These are phyloP conservation scores for Thielaviopsis punctulata DNA, from an alignment of 2,329 filamentous ascomycete species.

Conservation along the genomic window DNA sequence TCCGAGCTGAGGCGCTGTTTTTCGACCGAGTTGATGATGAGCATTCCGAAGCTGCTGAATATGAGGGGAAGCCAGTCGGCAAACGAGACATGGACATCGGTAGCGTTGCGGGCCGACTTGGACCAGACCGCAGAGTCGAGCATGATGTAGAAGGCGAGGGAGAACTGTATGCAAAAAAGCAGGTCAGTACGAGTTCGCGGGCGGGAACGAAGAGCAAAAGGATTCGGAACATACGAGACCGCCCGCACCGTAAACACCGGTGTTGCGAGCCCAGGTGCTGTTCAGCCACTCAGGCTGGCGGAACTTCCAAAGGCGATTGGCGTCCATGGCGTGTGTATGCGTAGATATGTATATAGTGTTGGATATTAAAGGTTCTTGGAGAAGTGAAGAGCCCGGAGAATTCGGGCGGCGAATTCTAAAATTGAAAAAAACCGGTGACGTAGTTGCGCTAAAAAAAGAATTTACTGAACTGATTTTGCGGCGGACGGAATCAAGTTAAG, in stretches of 20 bases:
- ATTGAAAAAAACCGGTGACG: neutral
- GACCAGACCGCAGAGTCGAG: constrained; percentile 53
- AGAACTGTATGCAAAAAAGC: constrained; percentile 31
- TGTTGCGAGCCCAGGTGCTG: constrained; percentile 44
- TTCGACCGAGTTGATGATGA: constrained; percentile 55
- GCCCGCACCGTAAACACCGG: constrained; percentile 45
- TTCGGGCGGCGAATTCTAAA: neutral
- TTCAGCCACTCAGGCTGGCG: constrained; percentile 49
- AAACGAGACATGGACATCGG: constrained; percentile 44
- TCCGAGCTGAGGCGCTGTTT: constrained; percentile 47
- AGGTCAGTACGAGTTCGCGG: neutral
- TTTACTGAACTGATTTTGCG: neutral
- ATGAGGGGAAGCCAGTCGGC: constrained; percentile 54
- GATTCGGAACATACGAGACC: constrained; percentile 35
- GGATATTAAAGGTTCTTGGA: neutral
- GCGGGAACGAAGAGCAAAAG: neutral
- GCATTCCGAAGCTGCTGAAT: constrained; percentile 49
- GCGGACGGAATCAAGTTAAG: neutral
- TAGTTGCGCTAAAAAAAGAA: neutral
- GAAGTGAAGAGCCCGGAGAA: neutral
- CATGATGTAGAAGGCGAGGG: constrained; percentile 50
- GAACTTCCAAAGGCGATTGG: constrained; percentile 52
- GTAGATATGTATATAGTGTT: neutral
- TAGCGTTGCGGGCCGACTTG: constrained; percentile 40
- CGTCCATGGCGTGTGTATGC: constrained; percentile 33